Evolutionary conservation across 2,329 filamentous ascomycete species (phyloP).

Genomic region (Aspergillus thermomutatus): DNA sequence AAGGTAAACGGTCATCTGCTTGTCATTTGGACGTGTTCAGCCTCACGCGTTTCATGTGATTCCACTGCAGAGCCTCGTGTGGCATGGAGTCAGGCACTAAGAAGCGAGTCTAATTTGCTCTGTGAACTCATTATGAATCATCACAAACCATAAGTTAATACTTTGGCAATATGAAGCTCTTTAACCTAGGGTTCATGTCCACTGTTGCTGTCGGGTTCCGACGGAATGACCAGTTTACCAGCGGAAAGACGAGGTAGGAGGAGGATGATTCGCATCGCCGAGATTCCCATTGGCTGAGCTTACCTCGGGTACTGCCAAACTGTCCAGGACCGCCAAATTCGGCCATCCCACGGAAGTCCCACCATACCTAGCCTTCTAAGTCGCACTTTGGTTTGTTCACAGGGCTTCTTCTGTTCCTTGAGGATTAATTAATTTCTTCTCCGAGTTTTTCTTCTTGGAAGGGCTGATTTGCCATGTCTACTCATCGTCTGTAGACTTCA

Average conservation of each 20-base stretch:
- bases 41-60: background rate
- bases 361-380: background rate
- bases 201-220: background rate
- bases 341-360: background rate
- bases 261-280: conserved; percentile 23
- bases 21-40: background rate
- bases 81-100: background rate
- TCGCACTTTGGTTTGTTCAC: background rate
- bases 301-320: conserved; percentile 26
- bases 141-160: background rate
- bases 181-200: background rate
- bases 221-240: background rate
- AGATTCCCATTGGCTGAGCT: conserved; percentile 24
- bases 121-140: background rate
- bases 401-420: background rate
- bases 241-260: conserved; percentile 5
- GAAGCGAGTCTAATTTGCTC: background rate
- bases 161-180: background rate
- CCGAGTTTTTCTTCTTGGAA: background rate
- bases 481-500: background rate
- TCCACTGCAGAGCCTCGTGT: background rate
- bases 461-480: conserved; percentile 11
- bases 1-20: background rate
- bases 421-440: background rate
- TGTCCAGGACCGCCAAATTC: conserved; percentile 4